Evolutionary conservation across 192 early-diverging fungal species (phyloP).

Genomic region (Coemansia sp.): DNA sequence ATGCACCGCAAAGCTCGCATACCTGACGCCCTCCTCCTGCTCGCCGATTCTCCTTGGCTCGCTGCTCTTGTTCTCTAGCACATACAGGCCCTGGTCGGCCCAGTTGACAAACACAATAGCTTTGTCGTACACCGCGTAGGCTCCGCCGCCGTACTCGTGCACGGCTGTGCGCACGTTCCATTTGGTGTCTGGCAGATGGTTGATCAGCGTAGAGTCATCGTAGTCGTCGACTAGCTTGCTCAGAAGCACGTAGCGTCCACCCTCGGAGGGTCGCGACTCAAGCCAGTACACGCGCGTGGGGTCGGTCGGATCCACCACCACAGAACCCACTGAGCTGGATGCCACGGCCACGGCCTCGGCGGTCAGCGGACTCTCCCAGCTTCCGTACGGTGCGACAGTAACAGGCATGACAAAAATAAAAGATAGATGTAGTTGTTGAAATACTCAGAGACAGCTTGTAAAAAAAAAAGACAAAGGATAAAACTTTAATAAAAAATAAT

Average conservation of each 20-base stretch:
- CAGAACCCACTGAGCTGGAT: conserved; percentile 16
- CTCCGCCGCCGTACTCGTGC: conserved; percentile 77
- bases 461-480: too few species aligned
- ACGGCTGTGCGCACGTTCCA: conserved; percentile 69
- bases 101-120: conserved; percentile 66
- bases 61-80: conserved; percentile 26
- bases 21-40: conserved; percentile 56
- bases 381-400: conserved; percentile 25
- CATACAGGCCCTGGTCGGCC: conserved; percentile 58
- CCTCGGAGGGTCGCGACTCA: conserved; percentile 42
- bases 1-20: conserved; percentile 67
- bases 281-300: conserved; percentile 46
- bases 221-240: conserved; percentile 34
- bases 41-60: conserved; percentile 48
- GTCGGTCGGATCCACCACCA: conserved; percentile 28
- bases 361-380: conserved; percentile 46
- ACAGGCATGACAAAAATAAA: not conserved
- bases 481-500: not conserved
- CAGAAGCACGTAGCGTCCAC: conserved; percentile 38
- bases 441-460: too few species aligned
- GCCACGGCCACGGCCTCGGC: conserved; percentile 30
- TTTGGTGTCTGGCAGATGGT: conserved; percentile 32
- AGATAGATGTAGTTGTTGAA: too few species aligned
- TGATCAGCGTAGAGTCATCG: conserved; percentile 20
- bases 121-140: conserved; percentile 58